Percentiles rank a stretch among this genome's conserved stretches.
Evolutionary conservation across 1,284 basidiomycete genomes (phyloP).

Genomic region (Papiliotrema flavescens): DNA sequence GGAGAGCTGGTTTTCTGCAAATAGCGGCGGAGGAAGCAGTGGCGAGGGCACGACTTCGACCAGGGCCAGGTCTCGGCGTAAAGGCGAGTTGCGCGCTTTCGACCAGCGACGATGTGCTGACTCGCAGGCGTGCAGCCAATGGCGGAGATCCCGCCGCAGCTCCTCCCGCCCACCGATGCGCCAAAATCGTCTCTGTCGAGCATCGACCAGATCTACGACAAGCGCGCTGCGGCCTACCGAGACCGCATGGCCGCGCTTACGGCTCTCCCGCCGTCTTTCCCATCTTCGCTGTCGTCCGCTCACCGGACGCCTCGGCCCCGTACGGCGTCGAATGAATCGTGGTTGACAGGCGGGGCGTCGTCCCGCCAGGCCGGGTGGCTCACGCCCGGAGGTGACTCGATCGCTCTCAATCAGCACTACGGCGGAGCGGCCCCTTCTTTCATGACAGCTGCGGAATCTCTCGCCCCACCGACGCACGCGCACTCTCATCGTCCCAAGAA

Average conservation of each 20-base stretch:
- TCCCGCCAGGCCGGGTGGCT: neutral
- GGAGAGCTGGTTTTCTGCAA: slow-evolving; percentile 6
- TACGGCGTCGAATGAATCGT: slow-evolving; percentile 12
- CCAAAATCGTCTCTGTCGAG: slow-evolving; percentile 31
- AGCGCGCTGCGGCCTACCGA: slow-evolving; percentile 44
- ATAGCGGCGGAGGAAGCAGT: neutral
- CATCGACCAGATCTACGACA: slow-evolving; percentile 46
- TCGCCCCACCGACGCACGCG: slow-evolving; percentile 21
- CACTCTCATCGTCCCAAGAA: slow-evolving; percentile 12
- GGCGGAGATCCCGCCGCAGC: neutral
- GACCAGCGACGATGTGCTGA: neutral
- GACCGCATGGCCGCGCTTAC: slow-evolving; percentile 35
- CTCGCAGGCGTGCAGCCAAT: neutral
- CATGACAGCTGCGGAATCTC: slow-evolving; percentile 16
- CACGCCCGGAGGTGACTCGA: neutral
- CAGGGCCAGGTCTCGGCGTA: neutral
- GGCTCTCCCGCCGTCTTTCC: slow-evolving; percentile 20
- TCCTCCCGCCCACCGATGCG: slow-evolving; percentile 19
- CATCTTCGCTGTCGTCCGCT: slow-evolving; percentile 9
- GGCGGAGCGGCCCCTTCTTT: neutral
- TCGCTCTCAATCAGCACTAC: too few species aligned
- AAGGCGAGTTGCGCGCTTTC: neutral
- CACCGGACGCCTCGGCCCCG: neutral
- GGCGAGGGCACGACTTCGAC: neutral
- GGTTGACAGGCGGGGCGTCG: slow-evolving; percentile 21